Evolutionary conservation across 306 rosid genomes (phyloP), one percentile per base, ranked within the genome.

Genomic region (Vachellia collinsii): DNA sequence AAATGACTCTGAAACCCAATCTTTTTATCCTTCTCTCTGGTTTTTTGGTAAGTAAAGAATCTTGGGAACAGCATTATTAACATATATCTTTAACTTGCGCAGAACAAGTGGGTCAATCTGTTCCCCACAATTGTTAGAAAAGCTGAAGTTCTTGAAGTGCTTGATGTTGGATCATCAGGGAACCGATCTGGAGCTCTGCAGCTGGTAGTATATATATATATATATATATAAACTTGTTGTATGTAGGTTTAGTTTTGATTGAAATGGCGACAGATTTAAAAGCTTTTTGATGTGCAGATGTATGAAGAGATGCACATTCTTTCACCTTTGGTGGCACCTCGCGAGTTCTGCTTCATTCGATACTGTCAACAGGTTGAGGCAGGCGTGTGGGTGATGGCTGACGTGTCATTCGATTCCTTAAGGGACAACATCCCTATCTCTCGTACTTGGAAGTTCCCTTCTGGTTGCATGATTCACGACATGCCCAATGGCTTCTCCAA

Each of bases 381-480:
- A 4, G 90, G 87, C 0, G 34, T 43, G 6, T 92, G 98, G 98
- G 80, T 87, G 3, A 83, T 94, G n/a, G 79, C 61, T 4, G 93
- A 92, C 63, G 86, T 94, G 13, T 94, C 98, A 1, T 87, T 69
- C 44, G 89, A 88, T 72, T 23, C 41, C 11, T 53, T 79, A 1
- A 29, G 34, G 34, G 71, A 53, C 61, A 81, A 76, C 7, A 67
- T 48, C 17, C 8, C 6, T 17, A 3, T 14, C 14, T 39, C 74
- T 0, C n/a, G 65, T 25, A 43, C 5, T 12, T 91, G 97, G 97
- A 88, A 75, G 77, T 83, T 83, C 44, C 98, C 98, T 13, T 94
- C 97, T 0, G 98, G 98, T 16, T 91, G 92, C 85, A 69, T 92
- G 85, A 86, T 94, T 69, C 84, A 89, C 14, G 91, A 91, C 34